Evolutionary conservation across 1,139 yeast genomes (phyloP), one percentile per base, ranked within the genome.

Genomic region (Geotrichum carabidarum): DNA sequence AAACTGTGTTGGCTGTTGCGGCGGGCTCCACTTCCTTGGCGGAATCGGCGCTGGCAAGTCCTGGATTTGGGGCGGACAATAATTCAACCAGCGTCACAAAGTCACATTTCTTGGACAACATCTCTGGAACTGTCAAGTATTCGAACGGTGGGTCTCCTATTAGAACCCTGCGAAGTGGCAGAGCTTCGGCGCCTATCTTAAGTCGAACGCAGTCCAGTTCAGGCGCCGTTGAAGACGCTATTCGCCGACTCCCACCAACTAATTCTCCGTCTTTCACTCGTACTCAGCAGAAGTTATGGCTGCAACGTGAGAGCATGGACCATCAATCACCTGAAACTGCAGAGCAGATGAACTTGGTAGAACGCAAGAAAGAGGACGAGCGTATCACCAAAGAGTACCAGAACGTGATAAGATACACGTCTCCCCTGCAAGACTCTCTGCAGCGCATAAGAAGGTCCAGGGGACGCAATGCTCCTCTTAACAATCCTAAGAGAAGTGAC

Each of bases 211-310:
- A 50, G 18, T 42, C 54, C 3, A 51, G 48, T 36, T 50, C 37
- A 12, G 52, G 51, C 15, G 42, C 27, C 11, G 12, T 44, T 30
- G 55, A 44, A 3, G 35, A 42, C 11, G 30, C 35, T 11, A 8
- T 36, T 34, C 48, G 27, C 5, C 38, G 35, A 18, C 17, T 53
- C 12, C 51, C 50, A 1, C 44, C 47, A 12, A 30, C 45, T n/a
- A 12, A 43, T 12, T 44, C 52, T 12, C n/a, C 41, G 2, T 37
- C 50, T 4, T 45, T 46, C 27, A 83, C 89, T 0, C 76, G 95
- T 68, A 86, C 95, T 0, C 95, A 87, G 65, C 93, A 86, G 64
- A 78, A 85, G 59, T 75, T 87, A 50, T 86, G 95, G 95, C 71
- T 87, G 40, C 95, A 86, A 66, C 74, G 95, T 59, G 95, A 87